These are phyloP conservation scores for Oryza rufipogon DNA, from an alignment of 176 grass and related monocot species.

Conservation along the genomic window DNA sequence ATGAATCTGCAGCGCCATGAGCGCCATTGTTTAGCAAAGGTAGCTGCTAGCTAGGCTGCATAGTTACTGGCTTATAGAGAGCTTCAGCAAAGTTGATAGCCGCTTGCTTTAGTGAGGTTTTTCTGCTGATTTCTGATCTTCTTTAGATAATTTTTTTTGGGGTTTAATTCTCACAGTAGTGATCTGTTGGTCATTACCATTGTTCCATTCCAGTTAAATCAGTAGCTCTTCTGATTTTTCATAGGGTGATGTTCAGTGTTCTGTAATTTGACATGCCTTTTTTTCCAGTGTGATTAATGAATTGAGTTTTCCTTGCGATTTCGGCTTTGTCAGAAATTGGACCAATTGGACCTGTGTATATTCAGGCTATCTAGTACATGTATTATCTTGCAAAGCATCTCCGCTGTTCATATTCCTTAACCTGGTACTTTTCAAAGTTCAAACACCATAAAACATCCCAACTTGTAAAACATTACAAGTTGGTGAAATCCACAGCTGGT, in stretches of 20 bases:
- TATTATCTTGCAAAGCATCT: no score
- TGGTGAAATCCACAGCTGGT: no score
- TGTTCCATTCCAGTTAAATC: slow-evolving; percentile 36
- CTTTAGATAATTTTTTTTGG: slow-evolving; percentile 35
- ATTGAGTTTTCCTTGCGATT: neutral
- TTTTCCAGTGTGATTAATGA: slow-evolving; percentile 36
- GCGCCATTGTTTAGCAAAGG: slow-evolving; percentile 29
- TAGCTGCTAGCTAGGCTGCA: slow-evolving; percentile 47
- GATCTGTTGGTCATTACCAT: neutral
- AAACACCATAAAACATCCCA: no score
- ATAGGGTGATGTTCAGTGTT: slow-evolving; percentile 11
- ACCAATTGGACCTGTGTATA: neutral
- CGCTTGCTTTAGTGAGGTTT: slow-evolving; percentile 35
- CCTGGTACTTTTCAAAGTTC: no score
- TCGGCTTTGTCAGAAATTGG: neutral
- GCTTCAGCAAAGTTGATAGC: slow-evolving; percentile 53
- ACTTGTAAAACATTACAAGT: no score
- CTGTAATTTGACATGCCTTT: slow-evolving; percentile 40
- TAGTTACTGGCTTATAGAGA: slow-evolving; percentile 59
- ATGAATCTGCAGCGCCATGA: slow-evolving; percentile 48
- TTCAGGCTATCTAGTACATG: no score
- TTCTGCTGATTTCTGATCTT: slow-evolving; percentile 18
- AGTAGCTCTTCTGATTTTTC: slow-evolving; percentile 44
- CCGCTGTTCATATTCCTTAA: no score
- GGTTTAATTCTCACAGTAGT: slow-evolving; percentile 6